phyloP scores from a whole-genome alignment of 75 land plant species.

The Adiantum capillusveneris region DNA sequence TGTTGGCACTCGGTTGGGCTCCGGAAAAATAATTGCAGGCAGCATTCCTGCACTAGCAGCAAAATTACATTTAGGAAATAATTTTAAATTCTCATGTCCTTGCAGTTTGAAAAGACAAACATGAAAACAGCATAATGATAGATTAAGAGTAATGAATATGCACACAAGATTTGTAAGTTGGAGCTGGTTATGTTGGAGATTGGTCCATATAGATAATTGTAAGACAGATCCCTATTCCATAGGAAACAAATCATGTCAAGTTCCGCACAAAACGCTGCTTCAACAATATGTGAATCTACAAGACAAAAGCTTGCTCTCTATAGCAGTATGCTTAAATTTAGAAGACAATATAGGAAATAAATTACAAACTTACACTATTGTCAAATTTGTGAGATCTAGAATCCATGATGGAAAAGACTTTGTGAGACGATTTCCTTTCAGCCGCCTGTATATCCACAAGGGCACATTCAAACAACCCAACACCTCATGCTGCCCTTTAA shows the following conservation, averaged over 20 bases:
- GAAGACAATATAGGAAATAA: no score
- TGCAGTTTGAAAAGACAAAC: no score
- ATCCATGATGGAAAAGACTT: constrained; percentile 9
- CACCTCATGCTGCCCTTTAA: constrained; percentile 4
- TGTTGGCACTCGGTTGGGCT: neutral
- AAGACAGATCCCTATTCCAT: neutral
- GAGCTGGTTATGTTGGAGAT: neutral
- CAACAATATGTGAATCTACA: neutral
- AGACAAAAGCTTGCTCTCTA: neutral
- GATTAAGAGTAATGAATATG: neutral
- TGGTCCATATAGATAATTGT: constrained; percentile 3
- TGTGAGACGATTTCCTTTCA: constrained; percentile 9
- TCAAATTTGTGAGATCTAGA: constrained; percentile 1
- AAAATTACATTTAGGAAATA: neutral
- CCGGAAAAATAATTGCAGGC: constrained; percentile 5
- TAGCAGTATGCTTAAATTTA: neutral
- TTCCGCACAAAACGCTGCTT: neutral
- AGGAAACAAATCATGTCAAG: no score
- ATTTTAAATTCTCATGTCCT: neutral
- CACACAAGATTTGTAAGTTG: neutral
- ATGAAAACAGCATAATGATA: no score
- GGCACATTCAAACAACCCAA: no score
- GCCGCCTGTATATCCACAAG: constrained; percentile 8
- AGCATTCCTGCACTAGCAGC: neutral
- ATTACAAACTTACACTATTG: constrained; percentile 2